Evolutionary conservation across 495 filamentous ascomycete genomes (phyloP).

Genomic region (Clohesyomyces aquaticus): DNA sequence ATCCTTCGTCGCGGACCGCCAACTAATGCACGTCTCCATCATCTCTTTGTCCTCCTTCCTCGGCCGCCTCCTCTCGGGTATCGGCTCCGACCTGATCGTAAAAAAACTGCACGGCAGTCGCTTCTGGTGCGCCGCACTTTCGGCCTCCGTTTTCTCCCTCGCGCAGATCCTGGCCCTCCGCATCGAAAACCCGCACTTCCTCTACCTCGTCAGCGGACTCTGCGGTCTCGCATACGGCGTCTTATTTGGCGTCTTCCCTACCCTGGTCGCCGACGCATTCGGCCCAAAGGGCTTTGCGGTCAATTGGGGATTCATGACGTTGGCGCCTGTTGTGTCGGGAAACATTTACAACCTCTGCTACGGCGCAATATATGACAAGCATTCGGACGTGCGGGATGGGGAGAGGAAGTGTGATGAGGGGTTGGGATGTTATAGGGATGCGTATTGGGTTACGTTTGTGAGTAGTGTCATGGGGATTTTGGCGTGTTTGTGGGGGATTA

Average conservation of each 20-base stretch:
- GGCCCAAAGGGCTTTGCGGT: constrained; percentile 75
- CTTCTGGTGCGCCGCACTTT: constrained; percentile 84
- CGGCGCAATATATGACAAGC: constrained; percentile 75
- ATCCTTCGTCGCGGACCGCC: constrained; percentile 77
- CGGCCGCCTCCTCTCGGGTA: constrained; percentile 78
- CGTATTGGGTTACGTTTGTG: constrained; percentile 81
- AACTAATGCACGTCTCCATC: constrained; percentile 92
- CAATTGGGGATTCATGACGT: constrained; percentile 88
- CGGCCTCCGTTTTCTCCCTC: constrained; percentile 73
- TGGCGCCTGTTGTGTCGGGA: constrained; percentile 80
- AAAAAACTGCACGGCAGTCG: constrained; percentile 78
- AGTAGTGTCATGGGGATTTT: constrained; percentile 71
- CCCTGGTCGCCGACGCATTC: constrained; percentile 88
- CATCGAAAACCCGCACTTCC: constrained; percentile 78
- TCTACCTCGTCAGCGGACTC: constrained; percentile 76
- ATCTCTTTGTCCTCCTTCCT: constrained; percentile 83
- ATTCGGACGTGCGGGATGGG: constrained; percentile 72
- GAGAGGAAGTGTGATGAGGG: constrained; percentile 78
- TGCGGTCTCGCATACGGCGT: constrained; percentile 93
- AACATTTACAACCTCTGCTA: constrained; percentile 94
- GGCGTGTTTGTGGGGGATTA: constrained; percentile 76
- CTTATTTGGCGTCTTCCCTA: constrained; percentile 92
- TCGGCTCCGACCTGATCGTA: constrained; percentile 87
- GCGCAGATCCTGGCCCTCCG: constrained; percentile 79
- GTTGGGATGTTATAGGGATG: constrained; percentile 75